Evolutionary conservation across 2,329 filamentous ascomycete genomes (phyloP).

Genomic region (Beauveria sp.): DNA sequence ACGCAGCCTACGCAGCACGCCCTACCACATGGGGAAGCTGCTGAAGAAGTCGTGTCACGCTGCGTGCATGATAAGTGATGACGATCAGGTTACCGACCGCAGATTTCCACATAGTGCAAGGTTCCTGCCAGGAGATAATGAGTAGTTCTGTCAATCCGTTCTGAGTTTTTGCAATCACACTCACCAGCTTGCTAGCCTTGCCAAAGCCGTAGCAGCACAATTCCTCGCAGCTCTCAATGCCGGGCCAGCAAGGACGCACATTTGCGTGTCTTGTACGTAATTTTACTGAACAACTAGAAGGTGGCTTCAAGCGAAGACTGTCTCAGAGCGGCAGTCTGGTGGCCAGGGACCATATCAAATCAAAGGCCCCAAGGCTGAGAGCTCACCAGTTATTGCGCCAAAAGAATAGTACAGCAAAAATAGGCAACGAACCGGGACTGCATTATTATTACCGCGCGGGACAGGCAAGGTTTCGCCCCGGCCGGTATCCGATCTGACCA

Average conservation of each 20-base stretch:
- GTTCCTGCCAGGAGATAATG: not conserved
- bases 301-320: not conserved
- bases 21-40: not conserved
- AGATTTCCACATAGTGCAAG: not conserved
- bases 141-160: not conserved
- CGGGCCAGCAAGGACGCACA: not conserved
- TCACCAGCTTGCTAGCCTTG: not conserved
- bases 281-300: not conserved
- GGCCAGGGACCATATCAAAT: not conserved
- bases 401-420: not conserved
- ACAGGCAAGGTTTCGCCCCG: not conserved
- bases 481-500: slow-evolving; percentile 8
- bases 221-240: not conserved
- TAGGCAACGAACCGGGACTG: not conserved
- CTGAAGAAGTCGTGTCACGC: not conserved
- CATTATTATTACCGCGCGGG: not conserved
- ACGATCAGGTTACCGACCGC: not conserved
- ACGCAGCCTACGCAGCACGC: not conserved
- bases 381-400: not conserved
- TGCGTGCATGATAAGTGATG: not conserved
- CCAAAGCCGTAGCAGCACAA: not conserved
- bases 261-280: not conserved
- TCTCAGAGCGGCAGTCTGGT: not conserved
- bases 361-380: too few relatives aligned
- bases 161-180: too few relatives aligned